These are phyloP conservation scores for Inonotus hispidus DNA, from an alignment of 1,284 basidiomycete genomes.

Conservation along the genomic window DNA sequence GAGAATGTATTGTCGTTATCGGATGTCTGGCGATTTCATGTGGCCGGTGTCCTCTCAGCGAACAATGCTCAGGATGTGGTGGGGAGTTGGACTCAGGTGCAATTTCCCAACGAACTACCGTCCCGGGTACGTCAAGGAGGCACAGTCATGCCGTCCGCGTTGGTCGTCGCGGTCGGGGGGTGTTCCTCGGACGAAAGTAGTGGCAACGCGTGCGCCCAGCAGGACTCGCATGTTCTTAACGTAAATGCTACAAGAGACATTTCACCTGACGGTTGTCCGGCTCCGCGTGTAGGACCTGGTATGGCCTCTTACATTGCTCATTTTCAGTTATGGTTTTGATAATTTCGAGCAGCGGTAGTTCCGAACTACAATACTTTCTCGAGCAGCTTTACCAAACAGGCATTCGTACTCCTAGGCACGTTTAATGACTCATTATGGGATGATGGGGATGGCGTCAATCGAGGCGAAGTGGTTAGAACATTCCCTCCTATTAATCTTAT, in stretches of 20 bases:
- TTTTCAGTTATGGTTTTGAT: not conserved
- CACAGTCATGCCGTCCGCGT: conserved; percentile 39
- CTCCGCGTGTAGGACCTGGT: conserved; percentile 54
- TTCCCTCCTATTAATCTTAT: not conserved
- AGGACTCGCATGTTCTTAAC: conserved; percentile 52
- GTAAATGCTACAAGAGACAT: conserved; percentile 33
- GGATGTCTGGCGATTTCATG: conserved; percentile 60
- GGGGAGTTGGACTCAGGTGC: conserved; percentile 56
- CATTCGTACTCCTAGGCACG: conserved; percentile 61
- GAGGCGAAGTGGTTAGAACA: conserved; percentile 60
- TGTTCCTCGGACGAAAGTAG: conserved; percentile 43
- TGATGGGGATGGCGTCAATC: conserved; percentile 49
- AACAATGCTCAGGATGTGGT: conserved; percentile 42
- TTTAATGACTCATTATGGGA: conserved; percentile 61
- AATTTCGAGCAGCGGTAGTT: conserved; percentile 34
- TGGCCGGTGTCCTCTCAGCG: conserved; percentile 64
- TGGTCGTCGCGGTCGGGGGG: conserved; percentile 52
- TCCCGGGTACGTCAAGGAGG: conserved; percentile 45
- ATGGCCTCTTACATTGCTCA: not conserved
- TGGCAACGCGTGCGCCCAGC: conserved; percentile 47
- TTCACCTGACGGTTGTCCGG: conserved; percentile 50
- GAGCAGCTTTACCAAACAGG: conserved; percentile 53
- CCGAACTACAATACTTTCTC: conserved; percentile 55
- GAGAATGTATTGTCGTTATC: conserved; percentile 41
- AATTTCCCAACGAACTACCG: conserved; percentile 33